Percentiles rank a stretch among this genome's conserved stretches.
phyloP scores from a whole-genome alignment of 768 basidiomycete genomes.

The Tremella yokohamensis region DNA sequence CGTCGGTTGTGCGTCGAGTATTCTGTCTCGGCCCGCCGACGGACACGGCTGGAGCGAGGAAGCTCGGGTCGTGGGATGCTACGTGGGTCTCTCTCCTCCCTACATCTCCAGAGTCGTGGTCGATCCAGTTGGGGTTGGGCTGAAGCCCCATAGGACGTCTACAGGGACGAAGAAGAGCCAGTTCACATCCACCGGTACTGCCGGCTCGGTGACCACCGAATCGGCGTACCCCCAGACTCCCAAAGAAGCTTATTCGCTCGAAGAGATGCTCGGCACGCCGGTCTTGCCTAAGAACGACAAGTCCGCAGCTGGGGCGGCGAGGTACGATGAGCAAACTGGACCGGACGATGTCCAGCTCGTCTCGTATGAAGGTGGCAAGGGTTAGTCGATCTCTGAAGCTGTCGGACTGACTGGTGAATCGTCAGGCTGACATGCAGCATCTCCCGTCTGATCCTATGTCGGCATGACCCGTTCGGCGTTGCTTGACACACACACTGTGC shows the following conservation, averaged over 20 bases:
- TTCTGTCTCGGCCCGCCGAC: slow-evolving; percentile 12
- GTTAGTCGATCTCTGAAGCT: background rate
- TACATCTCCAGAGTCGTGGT: background rate
- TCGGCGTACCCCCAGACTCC: background rate
- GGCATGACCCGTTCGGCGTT: no score
- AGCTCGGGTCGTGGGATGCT: slow-evolving; percentile 5
- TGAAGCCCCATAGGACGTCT: background rate
- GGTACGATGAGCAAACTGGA: background rate
- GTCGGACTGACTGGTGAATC: no score
- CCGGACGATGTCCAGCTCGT: slow-evolving; percentile 1
- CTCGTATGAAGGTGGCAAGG: background rate
- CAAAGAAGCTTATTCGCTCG: slow-evolving; percentile 1
- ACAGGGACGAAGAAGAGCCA: background rate
- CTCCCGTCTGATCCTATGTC: no score
- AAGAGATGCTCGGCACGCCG: slow-evolving; percentile 1
- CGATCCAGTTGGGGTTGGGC: background rate
- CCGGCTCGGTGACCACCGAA: background rate
- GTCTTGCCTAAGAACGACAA: background rate
- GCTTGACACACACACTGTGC: no score
- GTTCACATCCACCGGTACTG: slow-evolving; percentile 4
- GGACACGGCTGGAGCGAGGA: background rate
- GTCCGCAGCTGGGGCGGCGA: background rate
- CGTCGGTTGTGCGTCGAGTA: slow-evolving; percentile 18
- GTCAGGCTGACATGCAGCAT: no score
- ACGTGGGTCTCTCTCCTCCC: background rate